These are phyloP conservation scores for Gaillardinia entomophila DNA, from an alignment of 805 yeast genomes.

Conservation along the genomic window DNA sequence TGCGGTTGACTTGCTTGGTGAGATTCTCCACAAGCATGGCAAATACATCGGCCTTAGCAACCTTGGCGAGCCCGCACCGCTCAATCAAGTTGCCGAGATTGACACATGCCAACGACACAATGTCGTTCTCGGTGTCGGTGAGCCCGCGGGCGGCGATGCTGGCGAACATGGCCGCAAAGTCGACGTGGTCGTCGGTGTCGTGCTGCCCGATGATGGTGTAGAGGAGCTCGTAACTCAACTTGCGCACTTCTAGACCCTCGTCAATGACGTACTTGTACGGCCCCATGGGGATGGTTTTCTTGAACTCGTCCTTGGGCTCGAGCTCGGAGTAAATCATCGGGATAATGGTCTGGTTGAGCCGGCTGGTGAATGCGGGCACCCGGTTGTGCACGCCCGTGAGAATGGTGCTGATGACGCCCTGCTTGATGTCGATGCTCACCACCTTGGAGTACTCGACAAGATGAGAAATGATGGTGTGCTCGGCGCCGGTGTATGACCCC, in stretches of 20 bases:
- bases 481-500: slow-evolving; percentile 1
- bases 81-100: slow-evolving; percentile 30
- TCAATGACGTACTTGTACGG: slow-evolving; percentile 82
- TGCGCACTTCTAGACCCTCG: slow-evolving; percentile 68
- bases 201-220: slow-evolving; percentile 44
- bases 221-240: slow-evolving; percentile 64
- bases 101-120: slow-evolving; percentile 46
- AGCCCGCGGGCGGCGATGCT: slow-evolving; percentile 45
- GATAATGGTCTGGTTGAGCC: slow-evolving; percentile 37
- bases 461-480: background rate
- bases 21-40: slow-evolving; percentile 33
- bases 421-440: slow-evolving; percentile 47
- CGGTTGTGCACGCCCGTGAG: slow-evolving; percentile 55
- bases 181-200: slow-evolving; percentile 7
- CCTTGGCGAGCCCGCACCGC: slow-evolving; percentile 17
- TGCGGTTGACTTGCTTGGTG: slow-evolving; percentile 34
- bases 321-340: slow-evolving; percentile 52
- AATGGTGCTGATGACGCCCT: slow-evolving; percentile 53
- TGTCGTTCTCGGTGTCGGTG: slow-evolving; percentile 57
- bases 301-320: slow-evolving; percentile 47
- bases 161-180: slow-evolving; percentile 28
- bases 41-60: slow-evolving; percentile 8
- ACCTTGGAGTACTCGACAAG: slow-evolving; percentile 18
- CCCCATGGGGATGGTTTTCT: slow-evolving; percentile 72
- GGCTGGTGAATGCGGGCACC: slow-evolving; percentile 41